These are phyloP conservation scores for Talaromyces islandicus DNA, from an alignment of 2,329 filamentous ascomycete species.

Conservation along the genomic window DNA sequence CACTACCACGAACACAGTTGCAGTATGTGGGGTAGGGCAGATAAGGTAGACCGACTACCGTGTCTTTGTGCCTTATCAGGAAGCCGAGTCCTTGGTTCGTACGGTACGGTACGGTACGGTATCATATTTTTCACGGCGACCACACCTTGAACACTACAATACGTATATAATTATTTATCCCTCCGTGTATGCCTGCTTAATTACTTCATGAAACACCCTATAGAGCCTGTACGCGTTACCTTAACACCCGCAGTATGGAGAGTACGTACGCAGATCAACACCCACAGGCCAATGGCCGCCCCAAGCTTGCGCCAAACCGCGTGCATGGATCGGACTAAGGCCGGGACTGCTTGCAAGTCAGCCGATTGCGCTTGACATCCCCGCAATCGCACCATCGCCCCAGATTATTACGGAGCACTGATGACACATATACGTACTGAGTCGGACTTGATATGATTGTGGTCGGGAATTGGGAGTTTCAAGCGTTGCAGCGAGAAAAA, in stretches of 20 bases:
- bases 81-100: background rate
- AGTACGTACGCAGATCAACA: background rate
- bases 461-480: too few species aligned
- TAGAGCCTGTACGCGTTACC: too few species aligned
- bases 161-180: too few species aligned
- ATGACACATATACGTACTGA: background rate
- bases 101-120: background rate
- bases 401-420: background rate
- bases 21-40: background rate
- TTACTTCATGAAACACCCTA: too few species aligned
- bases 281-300: background rate
- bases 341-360: background rate
- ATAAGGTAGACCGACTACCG: background rate
- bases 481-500: too few species aligned
- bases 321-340: background rate
- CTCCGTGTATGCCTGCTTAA: too few species aligned
- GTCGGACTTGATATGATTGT: too few species aligned
- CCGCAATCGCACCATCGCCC: constrained; percentile 3
- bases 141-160: too few species aligned
- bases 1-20: background rate
- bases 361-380: background rate
- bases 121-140: too few species aligned
- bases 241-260: too few species aligned
- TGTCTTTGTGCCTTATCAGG: background rate
- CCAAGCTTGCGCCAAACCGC: background rate